Percentiles rank a stretch among this genome's conserved stretches.
Conservation (phyloP, 148 eudicot species). For the Rhododendron henanense region DNA sequence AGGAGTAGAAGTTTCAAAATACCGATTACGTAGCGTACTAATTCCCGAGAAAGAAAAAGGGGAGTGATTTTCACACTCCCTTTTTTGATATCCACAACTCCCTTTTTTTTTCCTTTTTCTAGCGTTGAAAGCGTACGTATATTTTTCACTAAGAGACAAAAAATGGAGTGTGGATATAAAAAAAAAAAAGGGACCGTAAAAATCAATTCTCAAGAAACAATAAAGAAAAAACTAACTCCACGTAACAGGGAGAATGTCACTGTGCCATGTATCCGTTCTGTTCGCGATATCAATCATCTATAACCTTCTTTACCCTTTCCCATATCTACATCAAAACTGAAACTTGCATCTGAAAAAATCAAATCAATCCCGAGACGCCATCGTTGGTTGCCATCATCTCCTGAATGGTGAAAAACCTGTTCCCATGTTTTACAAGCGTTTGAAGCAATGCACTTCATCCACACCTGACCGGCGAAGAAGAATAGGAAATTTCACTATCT, state of each 20-base stretch:
- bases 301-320: slow-evolving; percentile 6
- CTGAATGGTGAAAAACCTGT: neutral
- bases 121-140: too few relatives aligned
- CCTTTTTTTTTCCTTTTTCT: too few relatives aligned
- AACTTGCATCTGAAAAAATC: slow-evolving; percentile 9
- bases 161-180: too few relatives aligned
- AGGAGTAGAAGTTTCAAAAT: neutral
- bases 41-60: neutral
- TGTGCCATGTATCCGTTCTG: neutral
- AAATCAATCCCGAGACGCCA: neutral
- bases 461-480: neutral
- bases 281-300: neutral
- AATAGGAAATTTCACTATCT: slow-evolving; percentile 12
- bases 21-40: too few relatives aligned
- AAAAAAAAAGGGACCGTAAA: too few relatives aligned
- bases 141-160: neutral
- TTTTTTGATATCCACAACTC: too few relatives aligned
- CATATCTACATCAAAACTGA: slow-evolving; percentile 10
- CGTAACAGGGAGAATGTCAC: neutral
- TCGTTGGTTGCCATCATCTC: neutral
- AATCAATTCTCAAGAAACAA: too few relatives aligned
- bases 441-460: slow-evolving; percentile 1
- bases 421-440: neutral
- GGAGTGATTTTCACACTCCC: too few relatives aligned
- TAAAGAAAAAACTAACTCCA: neutral